These are phyloP conservation scores for Cyberlindnera misumaiensis DNA, from an alignment of 805 yeast species.

Conservation along the genomic window DNA sequence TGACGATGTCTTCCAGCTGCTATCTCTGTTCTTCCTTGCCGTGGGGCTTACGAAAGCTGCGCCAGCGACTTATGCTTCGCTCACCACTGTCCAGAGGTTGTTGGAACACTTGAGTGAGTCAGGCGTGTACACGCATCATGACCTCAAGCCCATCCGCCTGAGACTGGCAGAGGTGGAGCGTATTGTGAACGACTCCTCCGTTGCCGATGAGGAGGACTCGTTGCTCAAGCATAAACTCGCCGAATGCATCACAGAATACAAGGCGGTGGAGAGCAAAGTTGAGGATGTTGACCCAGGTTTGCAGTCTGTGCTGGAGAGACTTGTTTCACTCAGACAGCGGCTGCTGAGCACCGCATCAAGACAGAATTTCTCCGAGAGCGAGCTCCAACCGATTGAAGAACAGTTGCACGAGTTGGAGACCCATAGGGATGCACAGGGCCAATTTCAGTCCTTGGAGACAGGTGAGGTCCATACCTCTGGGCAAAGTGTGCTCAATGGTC, in stretches of 20 bases:
- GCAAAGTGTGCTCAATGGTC: conserved; percentile 54
- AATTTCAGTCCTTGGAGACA: conserved; percentile 36
- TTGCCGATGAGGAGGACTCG: conserved; percentile 45
- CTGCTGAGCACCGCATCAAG: conserved; percentile 46
- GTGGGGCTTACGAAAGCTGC: conserved; percentile 88
- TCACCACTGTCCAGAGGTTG: conserved; percentile 79
- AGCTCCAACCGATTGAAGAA: conserved; percentile 28
- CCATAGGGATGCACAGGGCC: conserved; percentile 50
- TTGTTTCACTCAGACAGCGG: conserved; percentile 57
- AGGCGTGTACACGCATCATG: conserved; percentile 77
- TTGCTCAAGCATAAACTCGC: conserved; percentile 60
- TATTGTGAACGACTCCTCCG: conserved; percentile 37
- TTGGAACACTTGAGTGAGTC: conserved; percentile 78
- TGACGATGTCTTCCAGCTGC: conserved; percentile 85
- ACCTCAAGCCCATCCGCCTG: conserved; percentile 67
- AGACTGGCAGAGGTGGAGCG: conserved; percentile 64
- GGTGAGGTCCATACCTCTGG: conserved; percentile 30
- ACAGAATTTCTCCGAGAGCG: conserved; percentile 23
- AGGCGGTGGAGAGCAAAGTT: conserved; percentile 49
- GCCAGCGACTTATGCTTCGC: conserved; percentile 89
- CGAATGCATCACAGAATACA: conserved; percentile 53
- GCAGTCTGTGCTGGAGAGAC: conserved; percentile 45
- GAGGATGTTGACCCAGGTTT: conserved; percentile 46
- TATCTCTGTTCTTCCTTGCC: conserved; percentile 82
- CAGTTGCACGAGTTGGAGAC: conserved; percentile 38